Conservation (phyloP, 257 asterid genomes). For the Petunia secreta region DNA sequence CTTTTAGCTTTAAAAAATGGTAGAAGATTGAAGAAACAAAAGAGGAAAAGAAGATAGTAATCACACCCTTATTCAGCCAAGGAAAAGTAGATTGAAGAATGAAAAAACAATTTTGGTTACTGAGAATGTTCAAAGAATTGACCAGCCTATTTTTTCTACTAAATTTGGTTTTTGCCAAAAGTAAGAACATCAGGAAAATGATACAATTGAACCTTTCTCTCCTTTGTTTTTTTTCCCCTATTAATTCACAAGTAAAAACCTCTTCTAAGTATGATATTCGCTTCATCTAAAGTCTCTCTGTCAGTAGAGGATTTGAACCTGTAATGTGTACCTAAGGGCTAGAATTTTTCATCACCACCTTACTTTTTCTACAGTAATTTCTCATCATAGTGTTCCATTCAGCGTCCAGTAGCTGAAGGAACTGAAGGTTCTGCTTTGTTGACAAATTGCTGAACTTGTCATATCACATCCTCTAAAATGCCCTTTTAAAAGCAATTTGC, state of each 20-base stretch:
- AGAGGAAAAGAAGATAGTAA: too few species aligned
- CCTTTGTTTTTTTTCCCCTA: neutral
- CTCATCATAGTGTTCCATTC: neutral
- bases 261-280: slow-evolving; percentile 5
- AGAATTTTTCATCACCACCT: neutral
- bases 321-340: too few species aligned
- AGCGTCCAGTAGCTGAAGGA: neutral
- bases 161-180: neutral
- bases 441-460: slow-evolving; percentile 27
- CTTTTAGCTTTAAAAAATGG: too few species aligned
- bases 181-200: neutral
- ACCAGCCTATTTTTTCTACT: neutral
- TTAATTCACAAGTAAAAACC: slow-evolving; percentile 18
- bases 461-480: slow-evolving; percentile 30
- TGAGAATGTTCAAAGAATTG: neutral
- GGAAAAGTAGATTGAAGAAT: too few species aligned
- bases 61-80: too few species aligned
- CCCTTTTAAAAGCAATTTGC: slow-evolving; percentile 20
- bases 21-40: too few species aligned
- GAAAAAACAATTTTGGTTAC: too few species aligned
- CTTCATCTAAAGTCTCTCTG: neutral
- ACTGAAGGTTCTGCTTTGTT: slow-evolving; percentile 7
- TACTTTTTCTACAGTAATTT: neutral
- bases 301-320: too few species aligned
- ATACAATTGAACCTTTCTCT: neutral